Evolutionary conservation across 441 rosid species (phyloP).

Genomic region (Gossypium schwendimanii): DNA sequence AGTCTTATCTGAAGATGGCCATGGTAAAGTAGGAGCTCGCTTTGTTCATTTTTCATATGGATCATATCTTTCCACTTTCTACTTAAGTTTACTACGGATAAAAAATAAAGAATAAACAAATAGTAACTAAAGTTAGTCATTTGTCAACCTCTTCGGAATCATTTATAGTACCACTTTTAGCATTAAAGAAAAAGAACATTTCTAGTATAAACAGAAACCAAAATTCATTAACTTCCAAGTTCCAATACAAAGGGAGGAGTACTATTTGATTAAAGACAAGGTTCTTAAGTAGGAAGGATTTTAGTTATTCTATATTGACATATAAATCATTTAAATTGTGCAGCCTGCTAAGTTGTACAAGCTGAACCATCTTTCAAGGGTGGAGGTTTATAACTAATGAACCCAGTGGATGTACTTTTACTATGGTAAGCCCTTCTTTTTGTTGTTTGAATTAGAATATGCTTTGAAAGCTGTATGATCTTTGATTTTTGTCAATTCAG

Average conservation of each 20-base stretch:
- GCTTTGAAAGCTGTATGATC: slow-evolving; percentile 2
- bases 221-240: background rate
- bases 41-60: background rate
- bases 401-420: slow-evolving; percentile 97
- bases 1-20: background rate
- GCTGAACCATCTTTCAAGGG: slow-evolving; percentile 87
- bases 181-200: background rate
- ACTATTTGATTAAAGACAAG: background rate
- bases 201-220: background rate
- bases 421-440: slow-evolving; percentile 51
- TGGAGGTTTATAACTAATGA: slow-evolving; percentile 91
- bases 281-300: background rate
- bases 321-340: slow-evolving; percentile 18
- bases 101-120: background rate
- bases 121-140: background rate
- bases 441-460: background rate
- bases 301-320: slow-evolving; percentile 15
- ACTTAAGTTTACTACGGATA: background rate
- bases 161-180: background rate
- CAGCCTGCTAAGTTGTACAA: slow-evolving; percentile 97
- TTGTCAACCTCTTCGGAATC: background rate
- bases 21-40: background rate
- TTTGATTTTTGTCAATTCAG: background rate
- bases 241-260: background rate
- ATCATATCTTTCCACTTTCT: background rate